These are phyloP conservation scores for Saccharomyces hybrid DNA, from an alignment of 1,139 yeast species.

Conservation along the genomic window DNA sequence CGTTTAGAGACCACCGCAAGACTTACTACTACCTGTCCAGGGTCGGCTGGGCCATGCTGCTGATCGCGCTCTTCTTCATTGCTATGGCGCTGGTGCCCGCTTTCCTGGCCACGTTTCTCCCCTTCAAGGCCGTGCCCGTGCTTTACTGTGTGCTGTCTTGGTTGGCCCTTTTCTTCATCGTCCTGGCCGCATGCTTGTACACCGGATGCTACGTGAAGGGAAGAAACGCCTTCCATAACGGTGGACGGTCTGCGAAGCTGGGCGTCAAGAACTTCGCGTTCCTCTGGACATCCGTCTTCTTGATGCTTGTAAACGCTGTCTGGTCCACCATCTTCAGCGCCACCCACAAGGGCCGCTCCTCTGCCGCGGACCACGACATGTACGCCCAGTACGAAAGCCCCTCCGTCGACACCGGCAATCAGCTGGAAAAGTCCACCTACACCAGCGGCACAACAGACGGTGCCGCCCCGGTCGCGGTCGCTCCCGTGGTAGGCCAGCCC, in stretches of 20 bases:
- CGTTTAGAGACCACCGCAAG: slow-evolving; percentile 40
- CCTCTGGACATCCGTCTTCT: slow-evolving; percentile 53
- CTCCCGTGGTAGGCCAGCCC: neutral
- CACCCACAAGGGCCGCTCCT: slow-evolving; percentile 4
- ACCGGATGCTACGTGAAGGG: slow-evolving; percentile 65
- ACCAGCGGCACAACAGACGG: slow-evolving; percentile 2
- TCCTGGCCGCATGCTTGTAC: slow-evolving; percentile 51
- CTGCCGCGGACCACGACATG: neutral
- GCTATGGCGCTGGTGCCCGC: slow-evolving; percentile 39
- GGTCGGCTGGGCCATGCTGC: slow-evolving; percentile 58
- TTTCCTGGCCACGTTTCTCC: slow-evolving; percentile 10
- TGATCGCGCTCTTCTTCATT: slow-evolving; percentile 53
- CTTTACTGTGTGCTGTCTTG: slow-evolving; percentile 33
- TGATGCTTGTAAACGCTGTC: slow-evolving; percentile 35
- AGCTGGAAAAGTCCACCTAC: slow-evolving; percentile 1
- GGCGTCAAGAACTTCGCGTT: slow-evolving; percentile 57
- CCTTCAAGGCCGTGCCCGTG: slow-evolving; percentile 33
- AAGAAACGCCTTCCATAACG: slow-evolving; percentile 44
- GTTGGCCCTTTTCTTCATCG: slow-evolving; percentile 46
- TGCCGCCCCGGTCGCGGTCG: slow-evolving; percentile 1
- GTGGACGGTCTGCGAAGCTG: slow-evolving; percentile 42
- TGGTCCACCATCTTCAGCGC: slow-evolving; percentile 17
- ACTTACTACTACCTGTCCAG: slow-evolving; percentile 57
- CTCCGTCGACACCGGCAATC: slow-evolving; percentile 6
- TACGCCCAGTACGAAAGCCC: neutral